Evolutionary conservation across 2,329 filamentous ascomycete species (phyloP).

Genomic region (Leptosphaerulina australis): DNA sequence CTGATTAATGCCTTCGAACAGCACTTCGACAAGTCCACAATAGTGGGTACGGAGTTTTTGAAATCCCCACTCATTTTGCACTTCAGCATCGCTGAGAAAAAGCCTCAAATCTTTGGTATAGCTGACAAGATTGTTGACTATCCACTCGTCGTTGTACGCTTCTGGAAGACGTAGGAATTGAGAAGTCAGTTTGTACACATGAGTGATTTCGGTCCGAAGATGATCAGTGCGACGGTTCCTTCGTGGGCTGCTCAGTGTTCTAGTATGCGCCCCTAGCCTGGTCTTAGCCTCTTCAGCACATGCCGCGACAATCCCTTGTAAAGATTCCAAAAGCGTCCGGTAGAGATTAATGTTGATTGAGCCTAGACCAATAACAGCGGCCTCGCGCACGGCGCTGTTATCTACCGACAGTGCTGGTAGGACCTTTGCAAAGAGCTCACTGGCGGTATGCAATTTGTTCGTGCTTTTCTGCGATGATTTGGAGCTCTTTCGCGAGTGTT

Average conservation of each 20-base stretch:
- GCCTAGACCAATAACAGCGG: conserved; percentile 88
- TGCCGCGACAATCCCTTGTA: conserved; percentile 82
- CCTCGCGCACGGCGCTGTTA: conserved; percentile 81
- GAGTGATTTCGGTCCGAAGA: conserved; percentile 89
- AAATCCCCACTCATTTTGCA: conserved; percentile 94
- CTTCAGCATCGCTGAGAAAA: conserved; percentile 91
- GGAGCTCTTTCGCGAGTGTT: conserved; percentile 83
- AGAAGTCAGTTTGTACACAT: conserved; percentile 93
- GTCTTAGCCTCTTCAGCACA: conserved; percentile 89
- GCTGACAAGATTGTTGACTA: conserved; percentile 82
- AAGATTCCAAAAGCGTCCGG: conserved; percentile 83
- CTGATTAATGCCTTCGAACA: conserved; percentile 89
- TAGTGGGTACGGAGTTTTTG: conserved; percentile 91
- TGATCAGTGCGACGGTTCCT: conserved; percentile 84
- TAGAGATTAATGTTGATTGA: conserved; percentile 96
- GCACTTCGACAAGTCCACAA: conserved; percentile 88
- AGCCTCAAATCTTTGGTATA: conserved; percentile 93
- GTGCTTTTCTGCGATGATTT: conserved; percentile 69
- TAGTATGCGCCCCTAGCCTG: conserved; percentile 75
- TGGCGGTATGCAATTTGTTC: conserved; percentile 84
- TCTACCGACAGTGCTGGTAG: conserved; percentile 84
- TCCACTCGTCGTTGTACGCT: conserved; percentile 86
- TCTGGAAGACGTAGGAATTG: conserved; percentile 82
- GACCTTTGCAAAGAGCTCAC: conserved; percentile 87
- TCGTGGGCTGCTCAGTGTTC: conserved; percentile 76